Evolutionary conservation across 495 filamentous ascomycete species (phyloP).

Genomic region (Lepraria neglecta): DNA sequence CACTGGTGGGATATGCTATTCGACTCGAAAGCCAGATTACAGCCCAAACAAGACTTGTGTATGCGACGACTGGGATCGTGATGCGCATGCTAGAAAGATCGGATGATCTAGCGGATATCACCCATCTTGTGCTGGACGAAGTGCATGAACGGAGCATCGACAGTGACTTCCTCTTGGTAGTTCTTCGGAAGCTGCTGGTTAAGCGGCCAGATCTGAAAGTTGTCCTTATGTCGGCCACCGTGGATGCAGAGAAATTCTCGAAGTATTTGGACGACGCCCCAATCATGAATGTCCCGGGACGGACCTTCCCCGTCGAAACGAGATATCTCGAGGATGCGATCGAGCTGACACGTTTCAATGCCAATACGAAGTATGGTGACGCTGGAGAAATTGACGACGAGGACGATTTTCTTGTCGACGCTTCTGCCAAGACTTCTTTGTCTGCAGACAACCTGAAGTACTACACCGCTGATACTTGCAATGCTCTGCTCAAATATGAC

Average conservation of each 20-base stretch:
- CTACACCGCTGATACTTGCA: conserved; percentile 69
- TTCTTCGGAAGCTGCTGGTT: conserved; percentile 72
- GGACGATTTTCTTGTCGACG: conserved; percentile 28
- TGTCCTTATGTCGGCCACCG: conserved; percentile 92
- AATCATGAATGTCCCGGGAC: conserved; percentile 79
- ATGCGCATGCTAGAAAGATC: conserved; percentile 93
- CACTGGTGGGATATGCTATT: conserved; percentile 89
- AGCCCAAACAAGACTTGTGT: conserved; percentile 73
- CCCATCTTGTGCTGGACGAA: conserved; percentile 89
- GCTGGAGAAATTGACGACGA: conserved; percentile 48
- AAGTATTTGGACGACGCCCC: conserved; percentile 79
- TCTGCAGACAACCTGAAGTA: conserved; percentile 28
- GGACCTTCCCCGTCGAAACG: conserved; percentile 85
- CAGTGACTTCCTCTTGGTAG: conserved; percentile 87
- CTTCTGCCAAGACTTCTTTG: conserved; percentile 14
- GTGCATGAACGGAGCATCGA: conserved; percentile 64
- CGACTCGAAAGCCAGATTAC: conserved; percentile 82
- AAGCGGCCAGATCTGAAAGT: conserved; percentile 70
- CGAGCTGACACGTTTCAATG: conserved; percentile 63
- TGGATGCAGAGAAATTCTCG: conserved; percentile 86
- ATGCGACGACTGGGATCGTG: conserved; percentile 82
- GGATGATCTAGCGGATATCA: conserved; percentile 76
- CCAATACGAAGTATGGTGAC: conserved; percentile 31
- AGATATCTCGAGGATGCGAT: conserved; percentile 89
- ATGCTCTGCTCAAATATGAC: conserved; percentile 66